Base-by-base conservation (phyloP, 208 protist species). In the Leishmania turanica region DNA sequence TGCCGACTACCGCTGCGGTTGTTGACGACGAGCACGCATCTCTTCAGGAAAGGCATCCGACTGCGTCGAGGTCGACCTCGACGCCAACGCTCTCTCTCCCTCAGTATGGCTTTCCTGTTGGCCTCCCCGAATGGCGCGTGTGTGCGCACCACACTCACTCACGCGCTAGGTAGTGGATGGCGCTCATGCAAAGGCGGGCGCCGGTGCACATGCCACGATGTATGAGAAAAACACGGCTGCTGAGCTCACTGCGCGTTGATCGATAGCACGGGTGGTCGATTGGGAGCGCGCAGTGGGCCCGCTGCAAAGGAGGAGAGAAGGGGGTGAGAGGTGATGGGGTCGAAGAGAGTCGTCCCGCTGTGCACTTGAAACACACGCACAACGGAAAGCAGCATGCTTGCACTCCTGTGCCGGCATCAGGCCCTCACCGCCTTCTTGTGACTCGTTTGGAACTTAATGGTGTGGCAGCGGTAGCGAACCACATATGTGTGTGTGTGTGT, bases 1-100 rank as follows among this genome's bases (percentile, higher is more conserved):
- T 91, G 85, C n/a, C 89, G 77, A 34, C 81, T 82, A n/a, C 93
- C 91, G 68, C 93, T 96, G 47, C 89, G 91, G 64, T 89, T 92
- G 87, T 96, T 96, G 51, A 94, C 89, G 66, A 96, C 73, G 19
- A 87, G 70, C 17, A 91, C 74, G 74, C 93, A 96, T 27, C 76
- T 75, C 79, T 88, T 90, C 62, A 92, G 56, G 42, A 62, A 40
- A 11, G 82, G 60, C 86, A 89, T 89, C 8, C 42, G 45, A 54
- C 9, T 54, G 24, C 21, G 8, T 4, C 34, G n/a, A 34, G n/a
- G 45, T 31, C 13, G 17, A 15, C n/a, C 40, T 49, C 66, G 51
- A 19, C 24, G 1, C 69, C 13, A 51, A 17, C 45, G 27, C 69
- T 31, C 3, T 34, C 27, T 31, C 62, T 37, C 9, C 9, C 45